Percentiles rank a stretch among this genome's conserved stretches.
These are phyloP conservation scores for Trichosanthes truncata DNA, from an alignment of 306 rosid species.

Conservation along the genomic window DNA sequence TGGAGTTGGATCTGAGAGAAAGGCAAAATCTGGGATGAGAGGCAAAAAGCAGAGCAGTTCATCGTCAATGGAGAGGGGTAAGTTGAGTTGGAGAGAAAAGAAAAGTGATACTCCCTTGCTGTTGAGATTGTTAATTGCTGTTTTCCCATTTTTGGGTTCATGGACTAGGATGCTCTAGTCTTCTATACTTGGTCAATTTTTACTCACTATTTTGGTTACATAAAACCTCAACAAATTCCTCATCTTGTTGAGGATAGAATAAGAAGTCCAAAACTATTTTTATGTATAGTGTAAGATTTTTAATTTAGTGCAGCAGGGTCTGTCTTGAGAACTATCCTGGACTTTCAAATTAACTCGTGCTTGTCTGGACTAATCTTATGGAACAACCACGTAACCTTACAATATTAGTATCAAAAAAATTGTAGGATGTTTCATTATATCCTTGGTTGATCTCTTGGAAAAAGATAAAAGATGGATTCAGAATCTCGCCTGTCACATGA, in stretches of 20 bases:
- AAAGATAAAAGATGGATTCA: background rate
- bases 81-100: conserved; percentile 56
- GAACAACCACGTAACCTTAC: background rate
- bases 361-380: too few relatives aligned
- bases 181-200: background rate
- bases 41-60: conserved; percentile 20
- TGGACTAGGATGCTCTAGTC: conserved; percentile 64
- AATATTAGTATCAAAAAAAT: too few relatives aligned
- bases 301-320: background rate
- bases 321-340: background rate
- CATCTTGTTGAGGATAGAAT: background rate
- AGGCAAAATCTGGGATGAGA: conserved; percentile 15
- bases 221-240: background rate
- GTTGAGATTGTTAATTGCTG: conserved; percentile 69
- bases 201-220: background rate
- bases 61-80: conserved; percentile 29
- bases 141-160: conserved; percentile 81
- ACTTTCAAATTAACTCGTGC: background rate
- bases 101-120: conserved; percentile 66
- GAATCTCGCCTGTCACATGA: background rate
- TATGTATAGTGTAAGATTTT: background rate
- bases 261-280: background rate
- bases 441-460: background rate
- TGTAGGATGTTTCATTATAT: background rate
- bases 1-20: conserved; percentile 25